Conservation (phyloP, 1,139 yeast genomes). For the Candida sp. region DNA sequence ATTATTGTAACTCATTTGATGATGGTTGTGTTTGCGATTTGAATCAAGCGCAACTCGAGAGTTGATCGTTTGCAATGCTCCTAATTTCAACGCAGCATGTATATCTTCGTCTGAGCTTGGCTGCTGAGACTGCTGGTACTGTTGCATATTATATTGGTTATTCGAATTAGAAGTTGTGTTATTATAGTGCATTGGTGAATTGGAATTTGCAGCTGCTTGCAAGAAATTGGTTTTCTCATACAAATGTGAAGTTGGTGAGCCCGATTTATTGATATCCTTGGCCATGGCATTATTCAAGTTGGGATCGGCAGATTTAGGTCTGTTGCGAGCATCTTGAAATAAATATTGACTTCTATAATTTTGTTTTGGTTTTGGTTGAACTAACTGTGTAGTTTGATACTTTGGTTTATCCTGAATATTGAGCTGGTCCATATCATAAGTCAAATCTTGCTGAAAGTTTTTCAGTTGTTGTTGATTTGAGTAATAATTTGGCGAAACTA, state of each 20-base stretch:
- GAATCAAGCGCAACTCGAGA: conserved; percentile 60
- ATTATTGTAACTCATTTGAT: conserved; percentile 7
- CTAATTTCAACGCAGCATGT: conserved; percentile 48
- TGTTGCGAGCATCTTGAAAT: conserved; percentile 27
- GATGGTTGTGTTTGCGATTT: conserved; percentile 34
- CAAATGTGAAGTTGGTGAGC: conserved; percentile 44
- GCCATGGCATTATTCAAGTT: conserved; percentile 9
- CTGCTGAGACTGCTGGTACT: conserved; percentile 4
- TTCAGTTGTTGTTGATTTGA: conserved; percentile 1
- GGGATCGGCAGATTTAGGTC: conserved; percentile 47
- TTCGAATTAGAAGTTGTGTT: conserved; percentile 4
- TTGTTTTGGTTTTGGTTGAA: conserved; percentile 39
- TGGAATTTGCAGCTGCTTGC: conserved; percentile 39
- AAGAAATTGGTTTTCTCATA: conserved; percentile 43
- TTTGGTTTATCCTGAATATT: conserved; percentile 3
- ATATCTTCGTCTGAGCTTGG: conserved; percentile 26
- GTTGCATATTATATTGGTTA: background rate
- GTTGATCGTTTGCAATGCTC: conserved; percentile 62
- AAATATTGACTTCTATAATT: conserved; percentile 24
- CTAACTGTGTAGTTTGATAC: conserved; percentile 13
- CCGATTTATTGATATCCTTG: conserved; percentile 29
- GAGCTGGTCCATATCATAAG: conserved; percentile 2
- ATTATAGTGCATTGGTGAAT: conserved; percentile 6
- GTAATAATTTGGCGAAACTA: conserved; percentile 1
- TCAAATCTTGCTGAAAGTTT: background rate